Evolutionary conservation across 1,284 basidiomycete species (phyloP).

Genomic region (Flammula alnicola): DNA sequence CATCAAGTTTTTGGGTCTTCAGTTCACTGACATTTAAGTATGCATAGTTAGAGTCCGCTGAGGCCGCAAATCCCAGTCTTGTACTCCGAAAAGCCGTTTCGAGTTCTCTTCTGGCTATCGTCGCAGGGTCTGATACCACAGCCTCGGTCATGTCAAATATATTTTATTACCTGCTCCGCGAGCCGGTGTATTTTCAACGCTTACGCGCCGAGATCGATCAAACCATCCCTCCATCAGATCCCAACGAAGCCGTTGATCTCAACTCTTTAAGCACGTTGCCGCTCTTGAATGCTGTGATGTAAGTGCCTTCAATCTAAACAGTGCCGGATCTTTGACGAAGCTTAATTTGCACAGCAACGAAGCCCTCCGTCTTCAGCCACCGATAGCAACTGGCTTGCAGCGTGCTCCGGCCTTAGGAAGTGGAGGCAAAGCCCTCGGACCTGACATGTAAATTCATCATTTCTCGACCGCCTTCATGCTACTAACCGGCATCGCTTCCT

Average conservation of each 20-base stretch:
- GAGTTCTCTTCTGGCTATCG: constrained; percentile 3
- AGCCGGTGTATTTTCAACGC: constrained; percentile 1
- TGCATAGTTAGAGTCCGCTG: constrained; percentile 3
- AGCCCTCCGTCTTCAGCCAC: constrained; percentile 57
- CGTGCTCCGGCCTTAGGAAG: constrained; percentile 45
- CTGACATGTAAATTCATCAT: constrained; percentile 15
- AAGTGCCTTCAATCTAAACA: no score
- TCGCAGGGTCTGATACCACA: constrained; percentile 10
- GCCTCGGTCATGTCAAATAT: neutral
- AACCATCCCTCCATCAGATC: neutral
- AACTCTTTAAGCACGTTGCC: no score
- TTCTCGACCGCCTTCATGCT: neutral
- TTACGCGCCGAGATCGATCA: constrained; percentile 6
- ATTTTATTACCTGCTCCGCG: constrained; percentile 1
- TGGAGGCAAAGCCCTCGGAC: constrained; percentile 10
- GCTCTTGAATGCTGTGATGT: constrained; percentile 8
- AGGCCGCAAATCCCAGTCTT: neutral
- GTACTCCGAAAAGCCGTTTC: neutral
- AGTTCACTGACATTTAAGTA: no score
- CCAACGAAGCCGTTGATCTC: no score
- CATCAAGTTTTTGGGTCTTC: no score
- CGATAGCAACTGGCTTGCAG: constrained; percentile 55
- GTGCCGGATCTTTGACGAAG: no score
- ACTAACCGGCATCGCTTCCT: neutral
- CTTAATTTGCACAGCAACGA: constrained; percentile 68